phyloP scores from a whole-genome alignment of 371 early-diverging fungal genomes.

The Nematocida sp. region DNA sequence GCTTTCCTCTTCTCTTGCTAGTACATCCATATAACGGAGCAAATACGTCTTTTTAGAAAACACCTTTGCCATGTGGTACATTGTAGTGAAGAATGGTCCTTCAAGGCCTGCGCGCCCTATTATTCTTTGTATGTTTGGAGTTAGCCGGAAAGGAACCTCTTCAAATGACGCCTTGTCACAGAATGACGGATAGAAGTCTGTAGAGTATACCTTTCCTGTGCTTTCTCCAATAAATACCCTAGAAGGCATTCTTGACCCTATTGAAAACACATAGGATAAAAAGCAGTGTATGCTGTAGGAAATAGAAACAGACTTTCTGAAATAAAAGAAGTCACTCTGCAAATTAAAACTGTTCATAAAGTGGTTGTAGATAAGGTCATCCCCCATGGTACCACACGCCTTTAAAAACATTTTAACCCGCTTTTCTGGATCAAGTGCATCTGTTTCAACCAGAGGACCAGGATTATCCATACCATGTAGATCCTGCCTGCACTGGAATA shows the following conservation, averaged over 20 bases:
- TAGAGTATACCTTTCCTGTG: constrained; percentile 46
- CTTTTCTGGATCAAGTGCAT: constrained; percentile 44
- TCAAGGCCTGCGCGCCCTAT: constrained; percentile 62
- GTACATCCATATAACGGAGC: constrained; percentile 33
- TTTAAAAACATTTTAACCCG: constrained; percentile 46
- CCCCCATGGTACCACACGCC: neutral
- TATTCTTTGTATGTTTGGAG: constrained; percentile 62
- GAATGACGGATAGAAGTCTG: constrained; percentile 52
- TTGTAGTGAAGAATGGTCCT: constrained; percentile 61
- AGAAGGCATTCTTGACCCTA: constrained; percentile 52
- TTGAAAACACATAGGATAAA: constrained; percentile 55
- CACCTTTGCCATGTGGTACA: constrained; percentile 51
- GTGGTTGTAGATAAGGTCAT: constrained; percentile 9
- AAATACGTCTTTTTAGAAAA: constrained; percentile 40
- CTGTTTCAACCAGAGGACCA: neutral
- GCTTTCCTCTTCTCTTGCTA: constrained; percentile 46
- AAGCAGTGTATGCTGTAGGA: constrained; percentile 56
- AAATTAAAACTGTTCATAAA: constrained; percentile 24
- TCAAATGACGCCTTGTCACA: constrained; percentile 17
- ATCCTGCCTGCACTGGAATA: constrained; percentile 35
- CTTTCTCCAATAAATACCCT: constrained; percentile 40
- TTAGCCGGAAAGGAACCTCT: constrained; percentile 52
- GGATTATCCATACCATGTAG: neutral
- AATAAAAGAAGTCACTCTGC: constrained; percentile 51
- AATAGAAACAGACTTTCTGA: constrained; percentile 47